Conservation (phyloP, 139 green algal species). For the Gonium pectorale region DNA sequence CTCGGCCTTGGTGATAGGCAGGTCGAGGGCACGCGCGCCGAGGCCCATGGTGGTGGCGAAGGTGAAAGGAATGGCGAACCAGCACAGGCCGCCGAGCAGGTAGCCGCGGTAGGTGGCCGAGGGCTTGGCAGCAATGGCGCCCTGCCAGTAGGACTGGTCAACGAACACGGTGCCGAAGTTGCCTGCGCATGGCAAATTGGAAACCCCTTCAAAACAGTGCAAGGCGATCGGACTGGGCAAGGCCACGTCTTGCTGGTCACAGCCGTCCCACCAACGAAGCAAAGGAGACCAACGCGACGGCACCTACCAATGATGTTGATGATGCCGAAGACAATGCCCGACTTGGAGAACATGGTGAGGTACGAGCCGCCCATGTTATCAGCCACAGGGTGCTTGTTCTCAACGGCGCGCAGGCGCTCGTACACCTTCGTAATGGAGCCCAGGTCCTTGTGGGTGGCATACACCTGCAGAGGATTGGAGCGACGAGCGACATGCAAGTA, state of each 20-base stretch:
- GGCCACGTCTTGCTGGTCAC: no score
- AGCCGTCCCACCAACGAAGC: no score
- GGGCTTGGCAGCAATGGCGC: conserved; percentile 91
- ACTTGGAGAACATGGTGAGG: conserved; percentile 91
- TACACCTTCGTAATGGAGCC: conserved; percentile 76
- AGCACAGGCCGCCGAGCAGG: conserved; percentile 86
- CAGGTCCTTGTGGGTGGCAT: conserved; percentile 64
- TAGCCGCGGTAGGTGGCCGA: conserved; percentile 84
- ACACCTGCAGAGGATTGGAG: no score
- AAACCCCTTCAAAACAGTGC: no score
- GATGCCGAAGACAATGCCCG: conserved; percentile 94
- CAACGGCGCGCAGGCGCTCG: conserved; percentile 67
- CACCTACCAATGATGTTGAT: conserved; percentile 98
- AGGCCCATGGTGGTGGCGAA: conserved; percentile 93
- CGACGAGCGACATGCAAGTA: no score
- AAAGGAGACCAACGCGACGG: no score
- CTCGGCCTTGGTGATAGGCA: conserved; percentile 85
- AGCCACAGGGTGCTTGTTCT: conserved; percentile 64
- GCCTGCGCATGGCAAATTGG: no score
- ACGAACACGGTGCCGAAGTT: conserved; percentile 97
- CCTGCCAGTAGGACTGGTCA: conserved; percentile 91
- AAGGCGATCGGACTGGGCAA: no score
- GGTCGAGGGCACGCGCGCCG: conserved; percentile 84
- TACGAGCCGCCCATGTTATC: conserved; percentile 90
- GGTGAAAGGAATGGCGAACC: conserved; percentile 97